These are phyloP conservation scores for Trichoderma parareesei DNA, from an alignment of 495 filamentous ascomycete species.

Conservation along the genomic window DNA sequence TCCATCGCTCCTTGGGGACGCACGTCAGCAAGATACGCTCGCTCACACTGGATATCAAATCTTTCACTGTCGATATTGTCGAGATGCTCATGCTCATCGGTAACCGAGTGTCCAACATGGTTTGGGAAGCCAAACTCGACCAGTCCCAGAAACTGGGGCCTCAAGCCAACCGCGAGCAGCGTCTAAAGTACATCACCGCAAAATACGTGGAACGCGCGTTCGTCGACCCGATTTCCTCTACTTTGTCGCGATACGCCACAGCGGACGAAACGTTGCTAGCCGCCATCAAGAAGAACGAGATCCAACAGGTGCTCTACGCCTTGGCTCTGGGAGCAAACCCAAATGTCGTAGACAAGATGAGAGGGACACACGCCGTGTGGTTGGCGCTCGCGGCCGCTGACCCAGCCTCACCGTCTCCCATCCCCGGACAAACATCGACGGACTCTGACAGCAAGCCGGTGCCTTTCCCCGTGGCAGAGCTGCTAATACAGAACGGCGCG, in stretches of 20 bases:
- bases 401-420: slow-evolving; percentile 61
- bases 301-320: slow-evolving; percentile 84
- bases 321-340: slow-evolving; percentile 82
- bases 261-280: slow-evolving; percentile 88
- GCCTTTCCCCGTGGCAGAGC: slow-evolving; percentile 80
- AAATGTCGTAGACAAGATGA: slow-evolving; percentile 77
- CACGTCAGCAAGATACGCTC: slow-evolving; percentile 97
- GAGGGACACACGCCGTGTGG: slow-evolving; percentile 80
- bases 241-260: slow-evolving; percentile 66
- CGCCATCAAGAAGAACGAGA: slow-evolving; percentile 88
- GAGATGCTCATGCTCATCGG: slow-evolving; percentile 90
- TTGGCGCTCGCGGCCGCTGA: slow-evolving; percentile 92
- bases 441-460: slow-evolving; percentile 30
- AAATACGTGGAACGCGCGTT: slow-evolving; percentile 86
- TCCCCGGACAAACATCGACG: slow-evolving; percentile 21
- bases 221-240: slow-evolving; percentile 68
- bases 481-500: slow-evolving; percentile 89
- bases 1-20: slow-evolving; percentile 92
- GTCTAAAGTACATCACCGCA: slow-evolving; percentile 84
- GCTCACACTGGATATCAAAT: slow-evolving; percentile 87
- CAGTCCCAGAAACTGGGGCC: slow-evolving; percentile 59
- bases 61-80: slow-evolving; percentile 91
- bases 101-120: slow-evolving; percentile 90
- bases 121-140: slow-evolving; percentile 87
- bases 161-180: slow-evolving; percentile 75